These are phyloP conservation scores for Calonectria fujianensis DNA, from an alignment of 2,329 filamentous ascomycete genomes.

Conservation along the genomic window DNA sequence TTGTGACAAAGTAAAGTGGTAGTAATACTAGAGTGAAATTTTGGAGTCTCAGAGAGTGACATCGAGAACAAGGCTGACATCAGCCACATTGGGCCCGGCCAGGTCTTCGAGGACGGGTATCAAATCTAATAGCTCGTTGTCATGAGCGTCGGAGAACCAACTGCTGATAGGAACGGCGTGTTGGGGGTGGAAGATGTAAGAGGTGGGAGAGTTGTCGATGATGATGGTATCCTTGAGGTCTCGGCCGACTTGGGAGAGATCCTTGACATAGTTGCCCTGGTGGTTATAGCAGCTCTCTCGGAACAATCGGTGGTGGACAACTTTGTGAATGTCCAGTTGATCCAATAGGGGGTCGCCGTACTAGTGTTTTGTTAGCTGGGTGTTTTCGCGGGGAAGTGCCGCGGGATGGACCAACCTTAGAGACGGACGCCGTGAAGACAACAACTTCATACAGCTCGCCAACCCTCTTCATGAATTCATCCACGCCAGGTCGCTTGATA, in stretches of 20 bases:
- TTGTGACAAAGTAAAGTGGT: slow-evolving; percentile 57
- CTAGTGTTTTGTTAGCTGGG: slow-evolving; percentile 66
- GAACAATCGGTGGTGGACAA: slow-evolving; percentile 97
- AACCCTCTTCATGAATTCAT: slow-evolving; percentile 98
- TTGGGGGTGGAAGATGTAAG: slow-evolving; percentile 99
- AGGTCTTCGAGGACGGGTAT: slow-evolving; percentile 99
- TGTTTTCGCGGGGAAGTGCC: neutral
- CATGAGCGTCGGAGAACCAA: slow-evolving; percentile 99
- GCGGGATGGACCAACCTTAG: slow-evolving; percentile 79
- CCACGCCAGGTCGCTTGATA: slow-evolving; percentile 98
- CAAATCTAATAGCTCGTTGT: slow-evolving; percentile 97
- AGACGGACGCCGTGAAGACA: slow-evolving; percentile 98
- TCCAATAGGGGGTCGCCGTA: slow-evolving; percentile 97
- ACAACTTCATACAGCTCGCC: slow-evolving; percentile 99
- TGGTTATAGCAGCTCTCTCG: slow-evolving; percentile 99
- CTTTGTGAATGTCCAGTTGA: slow-evolving; percentile 96
- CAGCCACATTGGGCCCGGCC: slow-evolving; percentile 89
- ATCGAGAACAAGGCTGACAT: slow-evolving; percentile 98
- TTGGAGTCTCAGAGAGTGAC: slow-evolving; percentile 79
- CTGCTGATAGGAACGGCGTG: slow-evolving; percentile 99
- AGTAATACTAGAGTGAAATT: slow-evolving; percentile 50
- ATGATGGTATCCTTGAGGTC: slow-evolving; percentile 99
- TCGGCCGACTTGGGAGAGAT: slow-evolving; percentile 96
- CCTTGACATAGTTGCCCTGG: slow-evolving; percentile 99
- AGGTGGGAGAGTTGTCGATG: slow-evolving; percentile 99